These are phyloP conservation scores for Talaromyces piceae DNA, from an alignment of 2,329 filamentous ascomycete genomes.

Conservation along the genomic window DNA sequence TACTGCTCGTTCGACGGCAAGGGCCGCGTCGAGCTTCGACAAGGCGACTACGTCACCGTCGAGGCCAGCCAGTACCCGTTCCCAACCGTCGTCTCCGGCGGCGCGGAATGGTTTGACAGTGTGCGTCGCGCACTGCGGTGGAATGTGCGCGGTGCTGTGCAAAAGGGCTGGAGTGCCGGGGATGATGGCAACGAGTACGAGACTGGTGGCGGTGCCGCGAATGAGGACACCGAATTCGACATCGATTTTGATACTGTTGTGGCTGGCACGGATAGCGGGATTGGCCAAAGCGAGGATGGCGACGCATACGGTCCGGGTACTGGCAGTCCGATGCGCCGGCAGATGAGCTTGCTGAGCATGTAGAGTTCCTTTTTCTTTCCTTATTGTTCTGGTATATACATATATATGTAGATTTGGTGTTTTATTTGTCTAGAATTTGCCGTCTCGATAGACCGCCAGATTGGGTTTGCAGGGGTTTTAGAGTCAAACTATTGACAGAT, in stretches of 20 bases:
- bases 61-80: conserved; percentile 95
- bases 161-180: conserved; percentile 67
- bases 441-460: no score
- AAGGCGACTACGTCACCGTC: conserved; percentile 93
- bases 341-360: conserved; percentile 67
- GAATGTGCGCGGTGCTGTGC: conserved; percentile 87
- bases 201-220: conserved; percentile 39
- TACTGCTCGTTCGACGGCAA: conserved; percentile 98
- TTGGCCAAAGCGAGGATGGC: conserved; percentile 61
- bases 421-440: no score
- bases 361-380: conserved; percentile 20
- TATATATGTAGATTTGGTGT: no score
- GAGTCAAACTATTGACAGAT: no score
- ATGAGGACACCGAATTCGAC: conserved; percentile 67
- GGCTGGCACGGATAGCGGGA: conserved; percentile 38
- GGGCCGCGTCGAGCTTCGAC: conserved; percentile 82
- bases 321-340: conserved; percentile 61
- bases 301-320: conserved; percentile 32
- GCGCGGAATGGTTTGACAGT: conserved; percentile 93
- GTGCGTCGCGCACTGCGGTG: conserved; percentile 86
- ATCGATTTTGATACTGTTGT: conserved; percentile 70
- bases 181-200: conserved; percentile 32
- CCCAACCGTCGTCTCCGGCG: conserved; percentile 84
- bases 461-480: no score
- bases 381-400: background rate